A percentile compares a stretch with the other conserved stretches of the same genome.
These are phyloP conservation scores for Eutypella sp. DNA, from an alignment of 2,329 filamentous ascomycete genomes.

Conservation along the genomic window DNA sequence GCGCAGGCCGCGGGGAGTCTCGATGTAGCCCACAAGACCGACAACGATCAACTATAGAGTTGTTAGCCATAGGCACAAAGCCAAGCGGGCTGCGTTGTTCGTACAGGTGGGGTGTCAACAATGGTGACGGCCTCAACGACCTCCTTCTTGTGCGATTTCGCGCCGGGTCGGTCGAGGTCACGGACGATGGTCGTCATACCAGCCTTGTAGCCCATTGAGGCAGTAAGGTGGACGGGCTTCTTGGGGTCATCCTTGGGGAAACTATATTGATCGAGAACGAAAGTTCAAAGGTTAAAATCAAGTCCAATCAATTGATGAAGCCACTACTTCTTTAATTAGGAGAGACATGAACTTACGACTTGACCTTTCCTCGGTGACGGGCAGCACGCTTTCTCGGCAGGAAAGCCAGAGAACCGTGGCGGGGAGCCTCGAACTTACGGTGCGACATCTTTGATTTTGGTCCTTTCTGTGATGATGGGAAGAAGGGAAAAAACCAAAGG, in stretches of 20 bases:
- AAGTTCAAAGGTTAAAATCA: too few relatives aligned
- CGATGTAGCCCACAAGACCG: conserved; percentile 99
- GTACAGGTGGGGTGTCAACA: conserved; percentile 93
- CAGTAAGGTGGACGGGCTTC: conserved; percentile 98
- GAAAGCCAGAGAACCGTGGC: conserved; percentile 90
- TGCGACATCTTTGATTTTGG: conserved; percentile 41
- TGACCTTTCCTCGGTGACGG: conserved; percentile 94
- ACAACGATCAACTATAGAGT: conserved; percentile 93
- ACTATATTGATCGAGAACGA: conserved; percentile 55
- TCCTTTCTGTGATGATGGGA: conserved; percentile 28
- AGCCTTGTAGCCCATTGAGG: conserved; percentile 99
- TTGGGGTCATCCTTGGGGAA: conserved; percentile 99
- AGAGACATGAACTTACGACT: conserved; percentile 66
- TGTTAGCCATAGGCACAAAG: conserved; percentile 69
- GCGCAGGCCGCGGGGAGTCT: conserved; percentile 98
- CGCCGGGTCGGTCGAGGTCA: conserved; percentile 97
- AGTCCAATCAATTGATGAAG: too few relatives aligned
- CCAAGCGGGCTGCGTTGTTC: conserved; percentile 79
- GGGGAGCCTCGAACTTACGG: conserved; percentile 73
- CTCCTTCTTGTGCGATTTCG: conserved; percentile 99
- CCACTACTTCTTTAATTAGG: too few relatives aligned
- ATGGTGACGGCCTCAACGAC: conserved; percentile 83
- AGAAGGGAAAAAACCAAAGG: conserved; percentile 28
- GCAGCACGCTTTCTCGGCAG: conserved; percentile 87
- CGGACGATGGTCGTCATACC: conserved; percentile 99